Evolutionary conservation across 1,284 basidiomycete species (phyloP).

Genomic region (Entoloma clypeatum): DNA sequence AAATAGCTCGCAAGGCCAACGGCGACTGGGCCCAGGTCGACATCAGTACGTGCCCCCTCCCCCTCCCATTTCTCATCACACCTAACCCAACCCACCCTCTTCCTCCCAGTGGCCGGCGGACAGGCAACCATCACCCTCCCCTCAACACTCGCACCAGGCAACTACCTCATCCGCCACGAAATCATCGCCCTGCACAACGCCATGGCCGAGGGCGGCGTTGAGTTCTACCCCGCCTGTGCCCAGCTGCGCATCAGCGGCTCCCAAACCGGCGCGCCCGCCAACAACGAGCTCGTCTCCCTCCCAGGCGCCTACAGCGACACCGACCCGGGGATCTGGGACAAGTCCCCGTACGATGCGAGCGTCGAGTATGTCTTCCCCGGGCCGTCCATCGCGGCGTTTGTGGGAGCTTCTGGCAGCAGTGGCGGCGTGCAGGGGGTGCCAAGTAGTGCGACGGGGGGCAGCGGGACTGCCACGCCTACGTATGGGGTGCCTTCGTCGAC

Average conservation of each 20-base stretch:
- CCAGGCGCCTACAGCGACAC: constrained; percentile 62
- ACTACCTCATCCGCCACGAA: constrained; percentile 71
- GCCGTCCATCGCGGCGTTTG: constrained; percentile 44
- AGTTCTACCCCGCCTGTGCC: constrained; percentile 71
- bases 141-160: constrained; percentile 48
- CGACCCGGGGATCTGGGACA: constrained; percentile 57
- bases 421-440: too few species aligned
- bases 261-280: constrained; percentile 40
- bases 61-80: constrained; percentile 1
- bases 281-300: constrained; percentile 49
- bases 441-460: constrained; percentile 4
- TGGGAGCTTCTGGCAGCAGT: constrained; percentile 14
- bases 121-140: constrained; percentile 52
- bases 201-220: constrained; percentile 46
- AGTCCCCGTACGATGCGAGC: constrained; percentile 39
- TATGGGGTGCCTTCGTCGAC: constrained; percentile 8
- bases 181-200: constrained; percentile 69
- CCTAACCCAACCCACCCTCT: constrained; percentile 3
- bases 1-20: constrained; percentile 33
- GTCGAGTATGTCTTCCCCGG: constrained; percentile 48
- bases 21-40: constrained; percentile 34
- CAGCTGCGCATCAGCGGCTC: constrained; percentile 57
- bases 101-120: constrained; percentile 25
- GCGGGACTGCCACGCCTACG: constrained; percentile 4
- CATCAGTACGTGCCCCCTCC: constrained; percentile 33